Percentiles rank a stretch among this genome's conserved stretches.
These are phyloP conservation scores for Cyclotella atomus DNA, from an alignment of 108 stramenopile species.

Conservation along the genomic window DNA sequence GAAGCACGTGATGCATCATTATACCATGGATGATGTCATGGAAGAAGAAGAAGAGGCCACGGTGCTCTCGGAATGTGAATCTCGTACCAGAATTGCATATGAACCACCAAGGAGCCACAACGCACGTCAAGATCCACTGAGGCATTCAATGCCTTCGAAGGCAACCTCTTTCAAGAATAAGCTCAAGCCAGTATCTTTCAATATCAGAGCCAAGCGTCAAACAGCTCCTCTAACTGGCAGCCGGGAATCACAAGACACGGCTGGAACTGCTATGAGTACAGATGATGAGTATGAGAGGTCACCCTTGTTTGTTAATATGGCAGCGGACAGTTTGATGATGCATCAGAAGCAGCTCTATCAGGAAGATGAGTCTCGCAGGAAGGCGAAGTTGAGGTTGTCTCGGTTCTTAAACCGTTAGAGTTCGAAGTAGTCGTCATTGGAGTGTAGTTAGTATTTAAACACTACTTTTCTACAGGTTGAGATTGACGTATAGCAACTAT, in stretches of 20 bases:
- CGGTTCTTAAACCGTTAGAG: constrained; percentile 3
- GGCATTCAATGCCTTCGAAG: background rate
- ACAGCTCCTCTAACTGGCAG: constrained; percentile 1
- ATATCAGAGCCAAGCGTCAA: background rate
- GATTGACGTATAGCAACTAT: too few relatives aligned
- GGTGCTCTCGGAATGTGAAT: background rate
- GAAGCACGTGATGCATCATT: constrained; percentile 3
- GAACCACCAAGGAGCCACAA: background rate
- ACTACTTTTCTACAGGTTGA: too few relatives aligned
- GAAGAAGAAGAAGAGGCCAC: constrained; percentile 17
- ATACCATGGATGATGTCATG: background rate
- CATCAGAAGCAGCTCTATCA: constrained; percentile 1
- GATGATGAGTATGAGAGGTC: constrained; percentile 1
- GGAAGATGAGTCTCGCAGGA: background rate
- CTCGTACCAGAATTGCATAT: background rate
- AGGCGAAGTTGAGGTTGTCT: background rate
- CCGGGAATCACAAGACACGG: constrained; percentile 2
- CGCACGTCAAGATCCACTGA: background rate
- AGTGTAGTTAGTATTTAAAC: too few relatives aligned
- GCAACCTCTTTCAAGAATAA: constrained; percentile 14
- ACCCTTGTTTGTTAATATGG: constrained; percentile 5
- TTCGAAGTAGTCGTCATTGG: too few relatives aligned
- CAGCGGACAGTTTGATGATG: constrained; percentile 4
- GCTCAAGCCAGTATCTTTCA: constrained; percentile 9
- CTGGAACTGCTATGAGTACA: background rate